Evolutionary conservation across 192 early-diverging fungal genomes (phyloP), one percentile per base, ranked within the genome.

Genomic region (Umbelopsis isabellina): DNA sequence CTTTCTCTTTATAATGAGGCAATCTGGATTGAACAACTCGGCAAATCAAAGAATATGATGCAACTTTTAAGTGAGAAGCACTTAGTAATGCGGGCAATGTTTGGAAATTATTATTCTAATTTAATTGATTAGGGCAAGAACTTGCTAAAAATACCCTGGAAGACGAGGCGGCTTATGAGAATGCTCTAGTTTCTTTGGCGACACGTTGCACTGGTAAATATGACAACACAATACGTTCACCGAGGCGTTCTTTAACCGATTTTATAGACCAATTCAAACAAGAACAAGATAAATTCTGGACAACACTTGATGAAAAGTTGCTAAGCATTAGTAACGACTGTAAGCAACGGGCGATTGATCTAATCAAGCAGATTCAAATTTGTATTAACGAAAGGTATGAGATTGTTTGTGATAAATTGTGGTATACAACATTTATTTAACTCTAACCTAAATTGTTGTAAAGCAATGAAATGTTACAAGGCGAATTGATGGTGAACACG

Each of bases 391-490:
- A 61, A 61, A 61, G 55, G 55, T 61, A 18, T 5, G 27, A 4
- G 25, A 4, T 35, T 16, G 4, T 35, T 16, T 52, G 6, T 3
- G 21, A 3, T 52, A 3, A 23, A 20, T 20, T 52, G 21, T 11
- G 2, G 11, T 30, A 30, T 3, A 12, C 10, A 0, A 21, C 18
- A 23, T 25, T 22, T 25, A 52, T 25, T 25, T 23, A 12, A 52
- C 51, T 25, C 25, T 13, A 22, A 22, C 13, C 4, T 23, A 22
- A 50, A 2, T 4, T n/a, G 18, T 8, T 35, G 0, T 35, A 15
- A 25, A 61, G 55, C 12, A 33, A 61, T 61, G 55, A 61, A 61
- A 61, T 61, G 55, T 6, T 61, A 16, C 55, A 61, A 35, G 55
- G 55, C 13, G 55, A 61, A 16, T 16, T 61, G 55, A 18, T 61